Conservation (phyloP, 2,329 filamentous ascomycete species). For the Cladosporium sp. region DNA sequence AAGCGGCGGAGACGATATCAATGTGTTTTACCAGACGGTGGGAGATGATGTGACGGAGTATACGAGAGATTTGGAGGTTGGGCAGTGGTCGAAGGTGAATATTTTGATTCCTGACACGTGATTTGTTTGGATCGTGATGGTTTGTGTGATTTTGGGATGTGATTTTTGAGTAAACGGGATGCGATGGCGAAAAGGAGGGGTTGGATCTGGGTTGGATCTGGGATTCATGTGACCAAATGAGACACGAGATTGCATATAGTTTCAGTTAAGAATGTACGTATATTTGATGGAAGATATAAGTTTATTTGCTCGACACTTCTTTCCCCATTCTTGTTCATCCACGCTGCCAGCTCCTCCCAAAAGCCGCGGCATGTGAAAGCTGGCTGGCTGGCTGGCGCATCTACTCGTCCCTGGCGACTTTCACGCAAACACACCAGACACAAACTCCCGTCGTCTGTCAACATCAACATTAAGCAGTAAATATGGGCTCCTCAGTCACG, state of each 20-base stretch:
- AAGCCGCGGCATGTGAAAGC: conserved; percentile 8
- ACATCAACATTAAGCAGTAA: background rate
- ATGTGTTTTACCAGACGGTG: conserved; percentile 37
- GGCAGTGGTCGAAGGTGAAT: conserved; percentile 31
- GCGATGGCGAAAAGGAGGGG: background rate
- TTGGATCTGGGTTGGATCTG: background rate
- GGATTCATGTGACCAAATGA: background rate
- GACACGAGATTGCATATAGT: background rate
- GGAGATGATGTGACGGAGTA: conserved; percentile 23
- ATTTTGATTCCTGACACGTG: conserved; percentile 22
- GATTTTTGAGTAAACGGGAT: background rate
- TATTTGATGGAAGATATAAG: background rate
- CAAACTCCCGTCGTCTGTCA: background rate
- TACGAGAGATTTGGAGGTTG: conserved; percentile 32
- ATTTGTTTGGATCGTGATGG: background rate
- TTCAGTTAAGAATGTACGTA: background rate
- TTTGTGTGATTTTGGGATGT: background rate
- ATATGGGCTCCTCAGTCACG: conserved; percentile 25
- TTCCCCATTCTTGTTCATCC: background rate
- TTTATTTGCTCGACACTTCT: background rate
- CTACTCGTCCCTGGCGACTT: background rate
- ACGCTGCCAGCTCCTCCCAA: background rate
- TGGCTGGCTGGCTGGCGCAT: background rate
- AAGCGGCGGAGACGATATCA: conserved; percentile 33
- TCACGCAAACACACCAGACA: background rate